Conservation (phyloP, 2,329 filamentous ascomycete genomes). For the Macrophomina tecta region DNA sequence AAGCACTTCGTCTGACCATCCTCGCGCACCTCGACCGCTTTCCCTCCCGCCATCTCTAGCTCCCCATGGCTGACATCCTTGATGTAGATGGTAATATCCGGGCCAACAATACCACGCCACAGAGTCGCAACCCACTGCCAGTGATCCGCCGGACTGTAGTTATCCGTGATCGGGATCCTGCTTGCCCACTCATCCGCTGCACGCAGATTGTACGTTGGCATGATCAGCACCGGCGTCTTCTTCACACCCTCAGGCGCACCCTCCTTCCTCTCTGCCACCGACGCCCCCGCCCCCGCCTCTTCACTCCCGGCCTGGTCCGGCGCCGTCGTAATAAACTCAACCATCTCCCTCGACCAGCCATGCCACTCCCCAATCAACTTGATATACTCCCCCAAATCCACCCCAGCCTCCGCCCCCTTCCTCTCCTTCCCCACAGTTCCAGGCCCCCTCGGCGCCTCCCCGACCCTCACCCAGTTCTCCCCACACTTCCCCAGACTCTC, state of each 20-base stretch:
- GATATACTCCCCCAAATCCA: constrained; percentile 63
- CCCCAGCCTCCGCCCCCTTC: constrained; percentile 5
- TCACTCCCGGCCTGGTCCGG: neutral
- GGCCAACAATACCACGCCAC: constrained; percentile 84
- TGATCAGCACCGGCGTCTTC: constrained; percentile 71
- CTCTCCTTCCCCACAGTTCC: constrained; percentile 36
- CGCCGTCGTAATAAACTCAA: constrained; percentile 57
- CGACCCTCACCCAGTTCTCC: constrained; percentile 57
- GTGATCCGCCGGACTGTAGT: constrained; percentile 83
- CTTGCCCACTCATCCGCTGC: constrained; percentile 77
- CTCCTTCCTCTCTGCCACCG: neutral
- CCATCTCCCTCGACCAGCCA: constrained; percentile 73
- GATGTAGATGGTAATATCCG: constrained; percentile 79
- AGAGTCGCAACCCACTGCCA: constrained; percentile 98
- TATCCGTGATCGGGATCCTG: constrained; percentile 74
- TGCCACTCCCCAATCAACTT: constrained; percentile 76
- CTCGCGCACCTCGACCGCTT: constrained; percentile 49
- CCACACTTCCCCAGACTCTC: constrained; percentile 58
- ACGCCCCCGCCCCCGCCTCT: neutral
- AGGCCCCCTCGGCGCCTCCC: constrained; percentile 55
- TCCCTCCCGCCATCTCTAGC: constrained; percentile 31
- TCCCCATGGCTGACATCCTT: constrained; percentile 44
- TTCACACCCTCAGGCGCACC: neutral
- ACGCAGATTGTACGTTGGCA: constrained; percentile 81
- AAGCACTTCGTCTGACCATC: constrained; percentile 47